Evolutionary conservation across 2,329 filamentous ascomycete genomes (phyloP).

Genomic region (Trichoderma breve): DNA sequence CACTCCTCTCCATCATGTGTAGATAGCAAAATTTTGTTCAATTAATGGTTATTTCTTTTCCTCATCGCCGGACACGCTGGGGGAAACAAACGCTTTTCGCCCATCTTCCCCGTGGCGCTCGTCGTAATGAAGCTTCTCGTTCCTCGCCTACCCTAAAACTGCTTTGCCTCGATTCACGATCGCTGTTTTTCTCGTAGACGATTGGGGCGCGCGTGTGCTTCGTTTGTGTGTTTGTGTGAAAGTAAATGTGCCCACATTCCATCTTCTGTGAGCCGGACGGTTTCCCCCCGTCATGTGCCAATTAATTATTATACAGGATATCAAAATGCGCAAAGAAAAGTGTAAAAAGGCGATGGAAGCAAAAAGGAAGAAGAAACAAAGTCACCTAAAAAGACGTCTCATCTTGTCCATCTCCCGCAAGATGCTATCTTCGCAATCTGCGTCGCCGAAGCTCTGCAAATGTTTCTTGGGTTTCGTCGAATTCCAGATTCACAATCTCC

Average conservation of each 20-base stretch:
- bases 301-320: constrained; percentile 2
- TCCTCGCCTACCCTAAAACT: neutral
- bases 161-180: neutral
- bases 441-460: constrained; percentile 33
- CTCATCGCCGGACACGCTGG: neutral
- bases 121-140: neutral
- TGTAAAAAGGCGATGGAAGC: neutral
- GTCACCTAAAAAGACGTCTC: neutral
- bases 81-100: neutral
- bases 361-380: neutral
- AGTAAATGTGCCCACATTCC: neutral
- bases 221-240: neutral
- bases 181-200: neutral
- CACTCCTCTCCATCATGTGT: neutral
- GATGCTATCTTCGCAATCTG: constrained; percentile 26
- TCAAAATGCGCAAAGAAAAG: neutral
- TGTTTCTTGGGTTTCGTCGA: constrained; percentile 21
- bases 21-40: neutral
- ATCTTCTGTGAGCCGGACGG: neutral
- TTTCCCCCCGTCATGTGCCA: neutral
- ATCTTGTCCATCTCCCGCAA: neutral
- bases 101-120: no score
- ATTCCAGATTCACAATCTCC: constrained; percentile 19
- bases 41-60: neutral
- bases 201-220: neutral